A percentile compares a stretch with the other conserved stretches of the same genome.
Conservation (phyloP, 345 rosid genomes). For the Syzygium aromaticum region DNA sequence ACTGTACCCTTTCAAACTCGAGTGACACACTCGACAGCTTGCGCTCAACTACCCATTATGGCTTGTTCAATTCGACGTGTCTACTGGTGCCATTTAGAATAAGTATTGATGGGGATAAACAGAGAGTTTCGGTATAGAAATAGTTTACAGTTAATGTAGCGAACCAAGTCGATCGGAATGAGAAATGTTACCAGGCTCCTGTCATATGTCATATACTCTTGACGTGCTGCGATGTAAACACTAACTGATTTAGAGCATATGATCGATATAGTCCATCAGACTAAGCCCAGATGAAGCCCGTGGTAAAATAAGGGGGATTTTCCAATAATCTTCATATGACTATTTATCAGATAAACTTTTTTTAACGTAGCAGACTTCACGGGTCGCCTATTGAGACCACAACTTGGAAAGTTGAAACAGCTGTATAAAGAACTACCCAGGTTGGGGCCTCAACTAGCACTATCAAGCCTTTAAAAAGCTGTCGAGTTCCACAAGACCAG, state of each 20-base stretch:
- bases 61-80: not conserved
- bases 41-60: not conserved
- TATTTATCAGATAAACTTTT: not conserved
- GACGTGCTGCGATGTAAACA: accelerated
- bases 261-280: not conserved
- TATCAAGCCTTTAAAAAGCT: not conserved
- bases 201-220: accelerated
- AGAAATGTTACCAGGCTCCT: not conserved
- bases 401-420: not conserved
- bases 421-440: not conserved
- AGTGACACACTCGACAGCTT: not conserved
- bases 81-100: too few species aligned
- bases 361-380: too few species aligned
- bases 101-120: too few species aligned
- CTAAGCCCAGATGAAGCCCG: not conserved
- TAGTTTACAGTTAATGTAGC: not conserved
- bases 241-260: not conserved
- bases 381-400: not conserved
- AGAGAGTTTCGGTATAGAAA: not conserved
- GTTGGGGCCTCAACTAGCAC: not conserved
- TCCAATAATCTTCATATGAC: not conserved
- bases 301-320: not conserved
- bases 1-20: not conserved
- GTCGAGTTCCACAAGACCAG: not conserved
- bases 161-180: not conserved